Evolutionary conservation across 257 asterid species (phyloP).

Genomic region (Przewalskia tangutica): DNA sequence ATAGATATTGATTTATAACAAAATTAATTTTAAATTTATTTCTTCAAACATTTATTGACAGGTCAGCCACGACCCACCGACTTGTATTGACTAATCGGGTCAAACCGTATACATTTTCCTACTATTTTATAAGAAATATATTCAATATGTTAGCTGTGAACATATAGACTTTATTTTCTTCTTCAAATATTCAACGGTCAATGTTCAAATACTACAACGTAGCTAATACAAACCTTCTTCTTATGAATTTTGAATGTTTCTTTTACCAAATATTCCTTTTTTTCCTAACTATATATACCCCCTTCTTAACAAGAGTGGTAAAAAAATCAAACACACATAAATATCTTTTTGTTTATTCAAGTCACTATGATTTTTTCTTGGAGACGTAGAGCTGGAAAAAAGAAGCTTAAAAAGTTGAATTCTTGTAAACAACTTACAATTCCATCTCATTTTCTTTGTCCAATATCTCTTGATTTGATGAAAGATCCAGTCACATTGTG

Average conservation of each 20-base stretch:
- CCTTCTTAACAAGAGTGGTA: background rate
- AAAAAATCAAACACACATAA: background rate
- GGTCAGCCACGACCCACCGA: conserved; percentile 1
- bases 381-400: conserved; percentile 28
- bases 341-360: background rate
- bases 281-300: background rate
- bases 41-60: background rate
- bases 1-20: too few species aligned
- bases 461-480: conserved; percentile 59
- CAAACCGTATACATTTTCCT: background rate
- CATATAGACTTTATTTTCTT: background rate
- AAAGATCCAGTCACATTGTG: conserved; percentile 57
- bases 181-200: conserved; percentile 35
- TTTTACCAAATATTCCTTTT: conserved; percentile 5
- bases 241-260: conserved; percentile 25
- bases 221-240: conserved; percentile 4
- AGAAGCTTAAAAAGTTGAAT: background rate
- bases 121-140: background rate
- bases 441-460: conserved; percentile 46
- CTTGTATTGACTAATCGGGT: conserved; percentile 3
- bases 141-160: background rate
- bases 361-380: conserved; percentile 28
- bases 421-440: conserved; percentile 27
- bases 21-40: too few species aligned
- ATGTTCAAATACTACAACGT: conserved; percentile 17